Base-by-base conservation (phyloP, 495 filamentous ascomycete genomes). In the Penicillium longicatenatum region DNA sequence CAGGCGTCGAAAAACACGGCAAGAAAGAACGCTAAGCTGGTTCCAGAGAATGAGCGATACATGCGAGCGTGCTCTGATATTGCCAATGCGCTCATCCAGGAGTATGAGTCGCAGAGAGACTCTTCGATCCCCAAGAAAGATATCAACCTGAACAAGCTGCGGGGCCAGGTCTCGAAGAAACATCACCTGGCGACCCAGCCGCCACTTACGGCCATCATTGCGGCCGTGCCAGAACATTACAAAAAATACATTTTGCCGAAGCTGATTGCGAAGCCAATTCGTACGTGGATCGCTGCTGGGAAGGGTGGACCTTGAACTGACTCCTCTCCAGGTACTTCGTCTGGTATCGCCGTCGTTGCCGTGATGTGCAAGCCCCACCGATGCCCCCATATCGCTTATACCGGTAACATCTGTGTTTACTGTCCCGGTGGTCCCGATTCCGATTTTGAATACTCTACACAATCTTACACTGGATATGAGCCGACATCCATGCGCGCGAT, bases 291-390 rank as follows among this genome's bases (percentile, higher is more conserved):
- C 50, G 1, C 14, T 12, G 6, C 14, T 14, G 11, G 11, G 26
- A 11, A 37, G 8, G 2, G 17, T 50, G 35, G 20, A 20, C 4
- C 20, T 14, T 26, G 9, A 57, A 21, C 63, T 75, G 59, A 71
- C 37, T n/a, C 14, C 5, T 39, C 5, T 39, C 14, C 44, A 54
- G 86, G 89, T 68, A 96, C 91, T 12, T 94, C 93, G 6, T 97
- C 93, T 41, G 94, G 94, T 35, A 98, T 98, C 63, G 95, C 94
- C n/a, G 95, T 98, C 10, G 94, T 98, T 39, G 94, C 95, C 17
- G 95, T 98, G 52, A 98, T 98, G 94, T 98, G 94, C 81, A 98
- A 98, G 74, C 94, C 94, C 30, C 94, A 98, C 70, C 84, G 94
- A 61, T 98, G 94, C 67, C 94, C 94, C 29, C 94, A 98, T 69